phyloP scores from a whole-genome alignment of 202 grass and related monocot species.

The Setaria italica region DNA sequence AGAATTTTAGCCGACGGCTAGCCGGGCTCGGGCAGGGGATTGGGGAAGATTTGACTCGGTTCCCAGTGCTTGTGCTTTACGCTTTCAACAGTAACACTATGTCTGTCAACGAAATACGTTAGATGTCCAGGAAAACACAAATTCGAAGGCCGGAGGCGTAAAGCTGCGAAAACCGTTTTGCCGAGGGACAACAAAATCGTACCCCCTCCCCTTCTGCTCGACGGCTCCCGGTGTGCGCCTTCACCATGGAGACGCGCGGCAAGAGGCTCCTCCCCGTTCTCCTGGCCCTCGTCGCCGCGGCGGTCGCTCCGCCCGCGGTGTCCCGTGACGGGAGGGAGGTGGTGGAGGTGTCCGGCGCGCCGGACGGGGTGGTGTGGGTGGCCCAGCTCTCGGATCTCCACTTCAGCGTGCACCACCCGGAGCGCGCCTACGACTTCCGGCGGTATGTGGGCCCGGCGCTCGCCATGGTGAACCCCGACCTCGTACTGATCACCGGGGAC shows the following conservation, averaged over 20 bases:
- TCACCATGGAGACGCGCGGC: slow-evolving; percentile 50
- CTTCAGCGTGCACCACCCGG: slow-evolving; percentile 94
- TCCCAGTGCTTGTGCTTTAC: no score
- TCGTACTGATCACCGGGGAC: slow-evolving; percentile 95
- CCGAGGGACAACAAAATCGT: background rate
- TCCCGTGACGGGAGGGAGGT: slow-evolving; percentile 36
- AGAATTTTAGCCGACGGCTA: no score
- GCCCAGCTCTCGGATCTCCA: slow-evolving; percentile 96
- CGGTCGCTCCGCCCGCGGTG: background rate
- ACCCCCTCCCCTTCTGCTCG: no score
- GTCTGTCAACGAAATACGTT: no score
- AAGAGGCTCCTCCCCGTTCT: slow-evolving; percentile 47
- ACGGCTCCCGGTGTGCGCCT: background rate
- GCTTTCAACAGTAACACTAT: no score
- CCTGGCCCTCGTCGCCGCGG: slow-evolving; percentile 45
- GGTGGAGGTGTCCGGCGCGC: slow-evolving; percentile 66
- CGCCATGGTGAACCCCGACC: slow-evolving; percentile 75
- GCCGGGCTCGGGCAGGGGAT: no score
- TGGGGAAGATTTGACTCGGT: no score
- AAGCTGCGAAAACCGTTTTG: background rate
- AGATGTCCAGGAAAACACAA: background rate
- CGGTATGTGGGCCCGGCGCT: slow-evolving; percentile 80
- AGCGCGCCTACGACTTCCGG: slow-evolving; percentile 85
- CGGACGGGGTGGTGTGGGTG: slow-evolving; percentile 81
- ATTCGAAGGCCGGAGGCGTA: background rate